Evolutionary conservation across 768 basidiomycete genomes (phyloP).

Genomic region (Tremella fuciformis): DNA sequence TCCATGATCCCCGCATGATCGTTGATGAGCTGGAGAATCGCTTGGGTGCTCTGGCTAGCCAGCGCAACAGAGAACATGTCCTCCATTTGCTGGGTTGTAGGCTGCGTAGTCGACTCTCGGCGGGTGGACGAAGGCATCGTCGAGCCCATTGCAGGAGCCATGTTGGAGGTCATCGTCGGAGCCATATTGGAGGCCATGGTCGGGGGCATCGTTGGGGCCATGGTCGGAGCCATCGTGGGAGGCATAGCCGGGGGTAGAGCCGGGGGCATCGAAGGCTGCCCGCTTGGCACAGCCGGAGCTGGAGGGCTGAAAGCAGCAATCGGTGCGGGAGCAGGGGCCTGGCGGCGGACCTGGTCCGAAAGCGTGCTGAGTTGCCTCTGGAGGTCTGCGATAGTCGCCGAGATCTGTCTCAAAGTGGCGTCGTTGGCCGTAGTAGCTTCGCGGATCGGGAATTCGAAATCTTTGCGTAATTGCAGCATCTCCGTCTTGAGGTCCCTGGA

Average conservation of each 20-base stretch:
- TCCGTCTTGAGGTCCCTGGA: conserved; percentile 37
- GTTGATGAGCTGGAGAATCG: conserved; percentile 30
- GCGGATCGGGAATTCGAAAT: conserved; percentile 17
- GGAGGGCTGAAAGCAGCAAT: conserved; percentile 7
- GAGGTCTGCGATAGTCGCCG: conserved; percentile 29
- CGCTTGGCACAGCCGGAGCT: conserved; percentile 1
- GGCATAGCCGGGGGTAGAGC: too few species aligned
- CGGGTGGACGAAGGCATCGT: neutral
- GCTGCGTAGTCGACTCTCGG: neutral
- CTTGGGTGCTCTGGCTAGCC: conserved; percentile 13
- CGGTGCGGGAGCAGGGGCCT: conserved; percentile 11
- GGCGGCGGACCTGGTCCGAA: conserved; percentile 31
- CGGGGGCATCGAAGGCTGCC: conserved; percentile 4
- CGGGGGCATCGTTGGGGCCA: too few species aligned
- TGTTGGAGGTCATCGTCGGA: neutral
- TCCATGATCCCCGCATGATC: conserved; percentile 25
- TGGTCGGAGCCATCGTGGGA: neutral
- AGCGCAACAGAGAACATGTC: conserved; percentile 41
- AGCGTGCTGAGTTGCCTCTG: conserved; percentile 29
- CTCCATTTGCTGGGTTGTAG: conserved; percentile 26
- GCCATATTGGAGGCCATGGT: too few species aligned
- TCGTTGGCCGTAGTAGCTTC: conserved; percentile 13
- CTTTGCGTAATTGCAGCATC: conserved; percentile 47
- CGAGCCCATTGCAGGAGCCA: neutral
- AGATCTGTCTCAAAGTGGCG: conserved; percentile 22